A percentile compares a stretch with the other conserved stretches of the same genome.
Conservation (phyloP, 306 rosid genomes). For the Erythrophleum fordii region DNA sequence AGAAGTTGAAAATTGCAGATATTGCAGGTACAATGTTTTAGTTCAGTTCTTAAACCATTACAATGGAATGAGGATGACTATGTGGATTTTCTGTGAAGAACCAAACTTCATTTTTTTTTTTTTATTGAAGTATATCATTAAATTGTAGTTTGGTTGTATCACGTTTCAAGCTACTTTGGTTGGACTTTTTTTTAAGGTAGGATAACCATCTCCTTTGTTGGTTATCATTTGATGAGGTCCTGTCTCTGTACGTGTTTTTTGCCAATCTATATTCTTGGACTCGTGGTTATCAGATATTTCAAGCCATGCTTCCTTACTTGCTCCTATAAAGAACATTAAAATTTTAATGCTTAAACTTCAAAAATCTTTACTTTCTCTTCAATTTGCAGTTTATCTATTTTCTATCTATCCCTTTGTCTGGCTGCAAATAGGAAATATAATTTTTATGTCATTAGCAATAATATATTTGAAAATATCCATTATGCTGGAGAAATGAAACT, state of each 20-base stretch:
- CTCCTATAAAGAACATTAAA: not conserved
- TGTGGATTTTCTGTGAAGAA: not conserved
- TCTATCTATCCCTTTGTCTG: not conserved
- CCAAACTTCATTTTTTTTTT: not conserved
- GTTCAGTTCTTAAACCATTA: slow-evolving; percentile 22
- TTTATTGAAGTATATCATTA: not conserved
- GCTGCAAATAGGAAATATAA: not conserved
- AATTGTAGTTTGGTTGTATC: not conserved
- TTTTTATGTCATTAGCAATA: slow-evolving; percentile 16
- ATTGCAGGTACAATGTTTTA: slow-evolving; percentile 56
- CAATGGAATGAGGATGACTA: slow-evolving; percentile 5
- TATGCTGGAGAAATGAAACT: not conserved
- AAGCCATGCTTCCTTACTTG: not conserved
- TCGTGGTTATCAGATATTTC: not conserved
- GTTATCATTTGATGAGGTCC: not conserved
- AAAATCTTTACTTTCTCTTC: not conserved
- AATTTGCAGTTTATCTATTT: not conserved
- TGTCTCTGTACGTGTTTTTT: not conserved
- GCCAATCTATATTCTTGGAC: not conserved
- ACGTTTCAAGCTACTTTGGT: not conserved
- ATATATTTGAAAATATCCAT: not conserved
- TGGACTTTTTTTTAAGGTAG: not conserved
- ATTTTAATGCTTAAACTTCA: not conserved
- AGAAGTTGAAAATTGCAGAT: slow-evolving; percentile 67
- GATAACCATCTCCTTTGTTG: not conserved